phyloP scores from a whole-genome alignment of 2,329 filamentous ascomycete species.

The Sordariomycetes sp. region DNA sequence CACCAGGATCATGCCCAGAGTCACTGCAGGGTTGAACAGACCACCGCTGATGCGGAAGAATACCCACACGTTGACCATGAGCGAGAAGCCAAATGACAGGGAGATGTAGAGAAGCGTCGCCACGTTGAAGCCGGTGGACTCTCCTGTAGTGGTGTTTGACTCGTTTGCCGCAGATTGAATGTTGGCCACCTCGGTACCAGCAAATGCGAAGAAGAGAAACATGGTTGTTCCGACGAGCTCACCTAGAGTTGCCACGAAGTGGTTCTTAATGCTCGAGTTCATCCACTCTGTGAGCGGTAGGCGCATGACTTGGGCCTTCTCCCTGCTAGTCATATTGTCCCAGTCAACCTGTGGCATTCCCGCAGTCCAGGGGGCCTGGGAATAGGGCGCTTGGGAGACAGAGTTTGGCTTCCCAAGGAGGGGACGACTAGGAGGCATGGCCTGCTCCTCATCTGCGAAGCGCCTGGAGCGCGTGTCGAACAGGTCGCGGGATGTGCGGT shows the following conservation, averaged over 20 bases:
- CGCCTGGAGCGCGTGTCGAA: not conserved
- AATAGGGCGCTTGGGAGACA: not conserved
- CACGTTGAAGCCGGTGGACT: slow-evolving; percentile 31
- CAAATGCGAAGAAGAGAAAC: slow-evolving; percentile 34
- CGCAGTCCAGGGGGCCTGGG: not conserved
- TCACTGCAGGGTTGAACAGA: slow-evolving; percentile 29
- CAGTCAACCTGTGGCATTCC: slow-evolving; percentile 19
- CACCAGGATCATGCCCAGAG: slow-evolving; percentile 41
- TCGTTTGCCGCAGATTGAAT: slow-evolving; percentile 19
- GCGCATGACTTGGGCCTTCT: slow-evolving; percentile 32
- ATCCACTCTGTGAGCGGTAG: slow-evolving; percentile 36
- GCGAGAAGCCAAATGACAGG: slow-evolving; percentile 29
- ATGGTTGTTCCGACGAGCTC: slow-evolving; percentile 32
- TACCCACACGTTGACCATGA: slow-evolving; percentile 37
- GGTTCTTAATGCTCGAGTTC: slow-evolving; percentile 35
- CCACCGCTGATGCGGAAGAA: slow-evolving; percentile 35
- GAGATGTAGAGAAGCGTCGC: slow-evolving; percentile 31
- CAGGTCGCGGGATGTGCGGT: not conserved
- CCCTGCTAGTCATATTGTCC: slow-evolving; percentile 25
- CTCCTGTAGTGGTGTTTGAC: slow-evolving; percentile 30
- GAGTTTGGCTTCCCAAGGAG: too few species aligned
- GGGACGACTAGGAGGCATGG: not conserved
- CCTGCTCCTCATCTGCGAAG: not conserved
- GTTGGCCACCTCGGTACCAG: slow-evolving; percentile 29
- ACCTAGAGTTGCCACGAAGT: slow-evolving; percentile 25